phyloP scores from a whole-genome alignment of 768 basidiomycete species.

The Xerocomellus chrysenteron region DNA sequence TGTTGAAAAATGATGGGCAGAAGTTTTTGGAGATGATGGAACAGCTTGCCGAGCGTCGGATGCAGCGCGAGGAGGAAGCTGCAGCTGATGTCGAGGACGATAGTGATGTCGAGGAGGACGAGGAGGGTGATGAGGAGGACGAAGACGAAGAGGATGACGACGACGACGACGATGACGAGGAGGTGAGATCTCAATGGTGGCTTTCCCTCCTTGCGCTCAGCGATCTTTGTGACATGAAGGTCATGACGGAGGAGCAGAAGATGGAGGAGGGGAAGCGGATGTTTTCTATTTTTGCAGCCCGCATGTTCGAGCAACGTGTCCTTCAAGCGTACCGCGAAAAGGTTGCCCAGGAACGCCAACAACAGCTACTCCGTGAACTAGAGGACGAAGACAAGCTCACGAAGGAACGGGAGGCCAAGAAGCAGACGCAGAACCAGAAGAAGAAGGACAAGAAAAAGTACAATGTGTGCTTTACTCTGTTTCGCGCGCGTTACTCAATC shows the following conservation, averaged over 20 bases:
- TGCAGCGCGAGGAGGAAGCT: conserved; percentile 82
- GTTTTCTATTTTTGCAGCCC: conserved; percentile 99
- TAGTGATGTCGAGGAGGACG: conserved; percentile 60
- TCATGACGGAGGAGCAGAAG: conserved; percentile 94
- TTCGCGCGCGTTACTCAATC: conserved; percentile 1
- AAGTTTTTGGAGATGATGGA: conserved; percentile 99
- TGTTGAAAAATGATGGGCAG: conserved; percentile 97
- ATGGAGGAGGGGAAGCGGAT: conserved; percentile 99
- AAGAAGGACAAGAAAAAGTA: conserved; percentile 99
- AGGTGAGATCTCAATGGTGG: conserved; percentile 33
- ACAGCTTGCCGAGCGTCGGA: conserved; percentile 90
- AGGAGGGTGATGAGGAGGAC: conserved; percentile 57
- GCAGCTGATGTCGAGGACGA: conserved; percentile 61
- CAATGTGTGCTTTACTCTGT: conserved; percentile 27
- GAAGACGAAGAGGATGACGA: conserved; percentile 67
- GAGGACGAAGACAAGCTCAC: conserved; percentile 91
- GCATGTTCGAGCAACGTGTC: conserved; percentile 99
- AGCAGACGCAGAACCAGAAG: conserved; percentile 92
- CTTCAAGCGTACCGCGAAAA: conserved; percentile 95
- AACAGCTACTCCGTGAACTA: conserved; percentile 89
- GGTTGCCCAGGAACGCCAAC: conserved; percentile 93
- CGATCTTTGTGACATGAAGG: conserved; percentile 35
- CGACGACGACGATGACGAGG: conserved; percentile 47
- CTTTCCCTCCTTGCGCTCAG: conserved; percentile 8
- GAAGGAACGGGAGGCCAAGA: conserved; percentile 88